Evolutionary conservation across 2,329 filamentous ascomycete species (phyloP), one percentile per base, ranked within the genome.

Genomic region (Penicillium sp.): DNA sequence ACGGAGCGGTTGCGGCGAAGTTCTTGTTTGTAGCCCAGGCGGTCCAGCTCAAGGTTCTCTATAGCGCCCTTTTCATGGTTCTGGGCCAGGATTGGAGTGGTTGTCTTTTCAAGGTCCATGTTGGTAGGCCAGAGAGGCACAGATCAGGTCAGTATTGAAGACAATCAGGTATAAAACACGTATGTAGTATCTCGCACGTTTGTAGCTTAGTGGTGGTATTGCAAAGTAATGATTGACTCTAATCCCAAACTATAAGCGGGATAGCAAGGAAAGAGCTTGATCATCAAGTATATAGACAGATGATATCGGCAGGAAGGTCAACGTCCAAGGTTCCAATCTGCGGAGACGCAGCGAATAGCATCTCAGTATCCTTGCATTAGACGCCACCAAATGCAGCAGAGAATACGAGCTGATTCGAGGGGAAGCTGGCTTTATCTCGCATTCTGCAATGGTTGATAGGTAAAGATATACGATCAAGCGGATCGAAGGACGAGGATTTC

Each of bases 21-120:
- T 62, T 84, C 81, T 4, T 81, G 77, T 53, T 77, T 80, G 70
- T 87, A 87, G 27, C 84, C 82, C 19, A 86, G 72, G n/a, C 70
- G 59, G 26, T 71, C 69, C 23, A 78, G 67, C 26, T 65, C 60
- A 11, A 70, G 61, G 19, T 64, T 65, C 51, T 70, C 65, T 36
- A 59, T 47, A 13, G 55, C 50, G 32, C 61, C 61, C 13, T 50
- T 47, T 47, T 63, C 57, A 8, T 55, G 59, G 19, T 64, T 61
- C 23, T 35, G 16, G 16, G 38, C 19, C 3, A 19, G 35, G 16
- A n/a, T 19, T 7, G 38, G 9, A 7, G 35, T 38, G 18, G 36
- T 16, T 27, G n/a, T 35, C 18, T 34, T 43, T 29, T 45, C 36
- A 14, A 50, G 36, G 7, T 18, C 11, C 58, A 57, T 55, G 8